Evolutionary conservation across 2,329 filamentous ascomycete species (phyloP).

Genomic region (Epichloe sibirici): DNA sequence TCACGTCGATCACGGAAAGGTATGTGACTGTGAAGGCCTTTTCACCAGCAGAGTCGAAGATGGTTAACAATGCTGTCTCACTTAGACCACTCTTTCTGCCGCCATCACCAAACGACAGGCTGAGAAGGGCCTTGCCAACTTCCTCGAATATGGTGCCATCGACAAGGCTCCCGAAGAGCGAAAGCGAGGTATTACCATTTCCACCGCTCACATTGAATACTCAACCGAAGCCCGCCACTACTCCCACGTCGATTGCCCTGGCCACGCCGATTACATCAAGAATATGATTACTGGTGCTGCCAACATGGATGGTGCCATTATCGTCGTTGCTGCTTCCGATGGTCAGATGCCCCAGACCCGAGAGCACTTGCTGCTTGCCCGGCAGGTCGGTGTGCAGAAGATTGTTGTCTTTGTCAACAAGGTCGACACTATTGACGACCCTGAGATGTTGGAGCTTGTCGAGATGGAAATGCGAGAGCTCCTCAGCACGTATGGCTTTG

Average conservation of each 20-base stretch:
- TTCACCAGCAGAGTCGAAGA: neutral
- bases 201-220: conserved; percentile 97
- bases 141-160: conserved; percentile 94
- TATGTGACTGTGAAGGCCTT: conserved; percentile 25
- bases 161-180: conserved; percentile 99
- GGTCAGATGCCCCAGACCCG: conserved; percentile 99
- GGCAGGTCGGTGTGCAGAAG: conserved; percentile 95
- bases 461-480: conserved; percentile 99
- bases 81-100: conserved; percentile 88
- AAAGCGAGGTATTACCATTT: conserved; percentile 99
- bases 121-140: conserved; percentile 85
- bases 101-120: conserved; percentile 98
- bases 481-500: conserved; percentile 83
- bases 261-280: conserved; percentile 99
- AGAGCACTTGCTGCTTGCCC: conserved; percentile 94
- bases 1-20: conserved; percentile 99
- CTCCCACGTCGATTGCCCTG: conserved; percentile 98
- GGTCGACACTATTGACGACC: conserved; percentile 92
- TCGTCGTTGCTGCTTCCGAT: conserved; percentile 95
- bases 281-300: conserved; percentile 99
- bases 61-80: neutral
- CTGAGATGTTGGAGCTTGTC: conserved; percentile 98
- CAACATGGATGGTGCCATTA: conserved; percentile 98
- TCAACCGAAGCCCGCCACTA: conserved; percentile 89
- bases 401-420: conserved; percentile 99